phyloP scores from a whole-genome alignment of 2,329 filamentous ascomycete species.

The Intubia oerlemansii region DNA sequence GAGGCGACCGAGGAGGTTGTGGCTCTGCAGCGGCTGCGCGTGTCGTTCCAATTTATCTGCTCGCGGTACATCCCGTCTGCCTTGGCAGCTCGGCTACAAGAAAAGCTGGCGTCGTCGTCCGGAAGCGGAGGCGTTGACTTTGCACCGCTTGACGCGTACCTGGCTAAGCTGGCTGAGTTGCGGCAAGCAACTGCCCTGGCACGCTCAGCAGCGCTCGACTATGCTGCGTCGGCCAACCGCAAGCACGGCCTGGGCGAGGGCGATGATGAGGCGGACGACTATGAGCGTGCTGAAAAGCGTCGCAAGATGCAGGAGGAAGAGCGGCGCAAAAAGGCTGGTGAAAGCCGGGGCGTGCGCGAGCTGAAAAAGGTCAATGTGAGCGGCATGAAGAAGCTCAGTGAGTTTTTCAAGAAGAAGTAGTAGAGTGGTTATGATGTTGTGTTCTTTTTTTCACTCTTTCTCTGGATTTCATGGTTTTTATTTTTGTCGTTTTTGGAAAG shows the following conservation, averaged over 20 bases:
- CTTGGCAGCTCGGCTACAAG: conserved; percentile 21
- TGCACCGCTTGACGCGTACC: conserved; percentile 45
- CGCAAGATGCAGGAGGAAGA: conserved; percentile 77
- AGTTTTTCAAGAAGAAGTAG: conserved; percentile 63
- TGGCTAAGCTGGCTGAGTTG: conserved; percentile 41
- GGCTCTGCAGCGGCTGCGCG: conserved; percentile 39
- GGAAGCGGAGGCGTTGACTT: conserved; percentile 34
- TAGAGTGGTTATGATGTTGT: not conserved
- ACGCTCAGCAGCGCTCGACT: conserved; percentile 41
- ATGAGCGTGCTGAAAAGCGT: conserved; percentile 59
- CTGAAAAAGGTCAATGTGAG: conserved; percentile 76
- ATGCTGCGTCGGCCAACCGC: conserved; percentile 42
- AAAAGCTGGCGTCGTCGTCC: conserved; percentile 13
- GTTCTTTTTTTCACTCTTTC: not conserved
- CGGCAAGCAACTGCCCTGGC: conserved; percentile 51
- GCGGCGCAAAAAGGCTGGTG: conserved; percentile 52
- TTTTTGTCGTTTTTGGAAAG: too few relatives aligned
- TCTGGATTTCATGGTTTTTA: too few relatives aligned
- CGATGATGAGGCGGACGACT: conserved; percentile 41
- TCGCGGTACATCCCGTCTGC: conserved; percentile 33
- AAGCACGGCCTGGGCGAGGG: conserved; percentile 17
- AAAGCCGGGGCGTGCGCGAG: conserved; percentile 57
- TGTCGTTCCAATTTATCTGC: conserved; percentile 43
- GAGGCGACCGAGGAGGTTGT: conserved; percentile 15
- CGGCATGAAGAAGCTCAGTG: conserved; percentile 94